phyloP scores from a whole-genome alignment of 805 yeast species.

The Ogataea thermomethanolica region DNA sequence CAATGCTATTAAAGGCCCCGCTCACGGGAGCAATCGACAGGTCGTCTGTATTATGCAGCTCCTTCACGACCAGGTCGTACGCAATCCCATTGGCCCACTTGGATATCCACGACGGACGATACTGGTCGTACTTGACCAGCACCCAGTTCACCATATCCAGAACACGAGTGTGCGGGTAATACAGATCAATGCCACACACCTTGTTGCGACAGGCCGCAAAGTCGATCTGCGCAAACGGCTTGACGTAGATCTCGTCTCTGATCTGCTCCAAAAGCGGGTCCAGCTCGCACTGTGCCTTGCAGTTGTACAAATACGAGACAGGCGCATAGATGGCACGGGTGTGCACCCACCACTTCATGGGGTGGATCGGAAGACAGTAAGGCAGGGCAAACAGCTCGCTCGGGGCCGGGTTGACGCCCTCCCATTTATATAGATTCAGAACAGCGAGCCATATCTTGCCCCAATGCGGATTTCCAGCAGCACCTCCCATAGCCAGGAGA shows the following conservation, averaged over 20 bases:
- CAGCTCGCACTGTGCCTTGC: conserved; percentile 50
- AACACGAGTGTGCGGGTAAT: conserved; percentile 81
- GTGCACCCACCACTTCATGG: conserved; percentile 99
- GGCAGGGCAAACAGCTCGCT: conserved; percentile 93
- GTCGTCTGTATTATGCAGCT: conserved; percentile 71
- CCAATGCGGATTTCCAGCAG: conserved; percentile 92
- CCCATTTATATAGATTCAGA: conserved; percentile 83
- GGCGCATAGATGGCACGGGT: conserved; percentile 90
- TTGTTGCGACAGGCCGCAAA: conserved; percentile 71
- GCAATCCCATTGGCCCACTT: conserved; percentile 48
- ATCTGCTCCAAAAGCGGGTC: conserved; percentile 62
- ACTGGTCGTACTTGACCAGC: conserved; percentile 63
- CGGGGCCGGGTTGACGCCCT: conserved; percentile 97
- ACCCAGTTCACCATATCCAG: conserved; percentile 59
- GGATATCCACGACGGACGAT: conserved; percentile 74
- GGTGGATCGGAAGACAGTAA: conserved; percentile 77
- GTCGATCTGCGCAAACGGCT: conserved; percentile 62
- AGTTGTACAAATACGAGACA: conserved; percentile 72
- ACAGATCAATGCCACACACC: conserved; percentile 88
- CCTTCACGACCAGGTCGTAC: conserved; percentile 67
- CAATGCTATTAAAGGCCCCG: conserved; percentile 78
- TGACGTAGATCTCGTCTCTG: conserved; percentile 74
- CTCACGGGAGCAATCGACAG: conserved; percentile 92
- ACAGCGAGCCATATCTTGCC: conserved; percentile 90
- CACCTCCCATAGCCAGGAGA: conserved; percentile 77